A percentile compares a stretch with the other conserved stretches of the same genome.
These are phyloP conservation scores for Hymenochaete sp. DNA, from an alignment of 1,284 basidiomycete species.

Conservation along the genomic window DNA sequence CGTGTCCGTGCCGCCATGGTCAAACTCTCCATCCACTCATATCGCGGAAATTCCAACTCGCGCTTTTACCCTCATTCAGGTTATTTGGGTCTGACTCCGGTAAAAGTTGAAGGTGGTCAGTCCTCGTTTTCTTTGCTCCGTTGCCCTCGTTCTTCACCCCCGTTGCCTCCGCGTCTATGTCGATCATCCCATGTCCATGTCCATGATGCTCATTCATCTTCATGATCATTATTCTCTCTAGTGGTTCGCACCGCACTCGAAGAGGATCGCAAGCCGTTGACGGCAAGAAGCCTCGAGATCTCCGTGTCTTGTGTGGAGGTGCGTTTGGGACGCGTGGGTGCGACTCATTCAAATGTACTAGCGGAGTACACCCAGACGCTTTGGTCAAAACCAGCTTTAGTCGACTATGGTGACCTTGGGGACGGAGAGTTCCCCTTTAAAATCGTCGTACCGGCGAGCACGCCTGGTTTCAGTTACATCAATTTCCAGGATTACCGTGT, in stretches of 20 bases:
- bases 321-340: slow-evolving; percentile 50
- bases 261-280: slow-evolving; percentile 56
- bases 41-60: slow-evolving; percentile 55
- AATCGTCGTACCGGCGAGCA: slow-evolving; percentile 53
- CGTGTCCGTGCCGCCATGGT: slow-evolving; percentile 46
- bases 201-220: slow-evolving; percentile 13
- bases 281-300: slow-evolving; percentile 53
- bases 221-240: slow-evolving; percentile 21
- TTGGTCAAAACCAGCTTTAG: slow-evolving; percentile 54
- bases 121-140: slow-evolving; percentile 20
- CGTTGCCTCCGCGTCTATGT: slow-evolving; percentile 1
- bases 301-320: slow-evolving; percentile 74
- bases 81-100: slow-evolving; percentile 70
- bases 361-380: slow-evolving; percentile 56
- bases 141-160: slow-evolving; percentile 12
- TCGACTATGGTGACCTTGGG: slow-evolving; percentile 49
- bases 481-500: slow-evolving; percentile 70
- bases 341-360: slow-evolving; percentile 50
- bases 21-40: slow-evolving; percentile 50
- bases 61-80: slow-evolving; percentile 69
- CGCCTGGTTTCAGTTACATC: slow-evolving; percentile 59
- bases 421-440: slow-evolving; percentile 63
- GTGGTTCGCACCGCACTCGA: slow-evolving; percentile 64
- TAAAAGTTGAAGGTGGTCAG: slow-evolving; percentile 68
- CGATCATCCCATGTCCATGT: neutral